Base-by-base conservation (phyloP, 768 basidiomycete species). In the Phylloporus sp. region DNA sequence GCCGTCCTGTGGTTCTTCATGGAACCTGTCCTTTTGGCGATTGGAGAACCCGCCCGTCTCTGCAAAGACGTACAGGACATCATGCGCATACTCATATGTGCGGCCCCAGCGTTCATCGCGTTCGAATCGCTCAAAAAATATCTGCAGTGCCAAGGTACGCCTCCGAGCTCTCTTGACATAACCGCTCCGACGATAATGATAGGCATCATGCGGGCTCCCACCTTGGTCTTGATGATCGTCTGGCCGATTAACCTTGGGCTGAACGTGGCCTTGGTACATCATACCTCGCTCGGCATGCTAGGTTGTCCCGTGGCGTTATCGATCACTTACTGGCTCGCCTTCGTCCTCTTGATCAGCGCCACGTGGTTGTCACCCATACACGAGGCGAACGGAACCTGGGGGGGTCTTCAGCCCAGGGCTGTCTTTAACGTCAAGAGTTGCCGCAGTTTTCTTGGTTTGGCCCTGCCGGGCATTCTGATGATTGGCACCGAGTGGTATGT, bases 121-220 rank as follows among this genome's bases (percentile, higher is more conserved):
- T 88, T 88, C 51, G 86, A 90, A 64, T 82, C 80, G 50, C 70
- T 88, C 58, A 89, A 89, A 66, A 89, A 86, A 67, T 90, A 88
- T 65, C 65, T 90, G 23, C 88, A 88, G 61, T 88, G 86, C 52
- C 86, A 90, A 73, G 87, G 85, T 84, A 51, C 55, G 73, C 51
- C 36, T 4, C 9, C 1, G 26, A 40, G 11, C 22, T 5, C 8
- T 45, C 23, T 8, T 18, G 13, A 35, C 16, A 2, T 13, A 40
- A 4, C 22, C 10, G 12, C 16, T 38, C 4, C 36, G 44, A 42
- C 44, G 16, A 12, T 24, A 6, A 31, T 44, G 18, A 15, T 45
- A 89, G 88, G 86, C 8, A 88, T 91, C 52, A 86, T 88, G 85
- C 72, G 80, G 23, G 82, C 83, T 10, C 79, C 87, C 1, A 88